phyloP scores from a whole-genome alignment of 345 rosid genomes.

The Hibiscus trionum region DNA sequence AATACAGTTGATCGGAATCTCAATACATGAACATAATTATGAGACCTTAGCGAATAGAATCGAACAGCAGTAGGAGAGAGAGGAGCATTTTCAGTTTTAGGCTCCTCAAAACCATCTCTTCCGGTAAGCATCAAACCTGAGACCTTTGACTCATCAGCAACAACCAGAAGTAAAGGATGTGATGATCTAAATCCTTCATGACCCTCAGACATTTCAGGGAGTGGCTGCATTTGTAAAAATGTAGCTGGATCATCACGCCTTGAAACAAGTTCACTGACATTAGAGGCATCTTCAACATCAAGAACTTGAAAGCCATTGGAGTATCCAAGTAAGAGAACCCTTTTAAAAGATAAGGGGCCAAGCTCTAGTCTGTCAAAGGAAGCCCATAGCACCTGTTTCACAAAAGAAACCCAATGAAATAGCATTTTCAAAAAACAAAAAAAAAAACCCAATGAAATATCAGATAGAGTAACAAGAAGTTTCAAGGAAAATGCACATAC shows the following conservation, averaged over 20 bases:
- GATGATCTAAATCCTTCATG: constrained; percentile 77
- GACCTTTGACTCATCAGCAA: constrained; percentile 70
- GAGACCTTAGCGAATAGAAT: constrained; percentile 62
- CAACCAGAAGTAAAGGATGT: constrained; percentile 88
- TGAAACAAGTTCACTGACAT: constrained; percentile 71
- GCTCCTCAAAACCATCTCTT: constrained; percentile 57
- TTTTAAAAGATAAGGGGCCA: constrained; percentile 46
- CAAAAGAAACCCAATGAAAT: background rate
- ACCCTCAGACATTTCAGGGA: constrained; percentile 60
- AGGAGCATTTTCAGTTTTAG: constrained; percentile 39
- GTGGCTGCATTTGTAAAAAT: constrained; percentile 46
- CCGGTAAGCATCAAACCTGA: constrained; percentile 29
- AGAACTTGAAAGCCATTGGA: constrained; percentile 90
- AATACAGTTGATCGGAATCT: constrained; percentile 41
- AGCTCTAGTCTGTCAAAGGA: constrained; percentile 75
- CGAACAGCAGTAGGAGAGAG: constrained; percentile 71
- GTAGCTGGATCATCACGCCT: constrained; percentile 53
- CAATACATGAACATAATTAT: constrained; percentile 72
- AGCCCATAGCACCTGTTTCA: constrained; percentile 75
- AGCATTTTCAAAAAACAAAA: no score
- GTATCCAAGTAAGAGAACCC: constrained; percentile 81
- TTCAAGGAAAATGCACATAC: no score
- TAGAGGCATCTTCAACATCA: constrained; percentile 75
- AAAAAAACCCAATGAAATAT: no score
- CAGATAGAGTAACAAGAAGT: no score